Percentiles rank a stretch among this genome's conserved stretches.
These are phyloP conservation scores for Spergularia azorica DNA, from an alignment of 179 eudicot genomes.

Conservation along the genomic window DNA sequence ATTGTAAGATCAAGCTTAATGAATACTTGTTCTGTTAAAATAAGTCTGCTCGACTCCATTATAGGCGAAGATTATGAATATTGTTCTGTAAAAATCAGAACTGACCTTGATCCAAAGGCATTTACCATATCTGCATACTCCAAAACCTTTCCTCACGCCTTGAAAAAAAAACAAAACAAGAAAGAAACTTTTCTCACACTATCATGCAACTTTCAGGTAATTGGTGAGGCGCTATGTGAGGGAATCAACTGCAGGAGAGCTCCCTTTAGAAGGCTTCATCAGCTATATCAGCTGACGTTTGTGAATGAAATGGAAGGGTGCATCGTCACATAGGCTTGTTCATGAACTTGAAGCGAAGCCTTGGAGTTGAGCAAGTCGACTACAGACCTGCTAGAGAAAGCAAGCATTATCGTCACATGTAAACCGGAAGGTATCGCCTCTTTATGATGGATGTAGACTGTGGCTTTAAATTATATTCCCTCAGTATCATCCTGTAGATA, in stretches of 20 bases:
- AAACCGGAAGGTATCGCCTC: conserved; percentile 34
- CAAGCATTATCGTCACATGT: conserved; percentile 21
- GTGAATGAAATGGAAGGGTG: conserved; percentile 11
- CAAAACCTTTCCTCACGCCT: neutral
- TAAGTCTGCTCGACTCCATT: neutral
- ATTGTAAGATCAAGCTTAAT: neutral
- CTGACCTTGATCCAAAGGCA: too few species aligned
- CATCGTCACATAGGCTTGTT: conserved; percentile 2
- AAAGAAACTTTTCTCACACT: neutral
- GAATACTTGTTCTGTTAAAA: neutral
- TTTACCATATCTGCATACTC: too few species aligned
- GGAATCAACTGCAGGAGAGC: neutral
- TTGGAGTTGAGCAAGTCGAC: conserved; percentile 5
- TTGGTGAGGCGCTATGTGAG: conserved; percentile 17
- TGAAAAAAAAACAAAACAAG: neutral
- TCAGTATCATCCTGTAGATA: conserved; percentile 1
- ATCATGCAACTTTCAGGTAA: conserved; percentile 19
- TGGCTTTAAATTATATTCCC: conserved; percentile 1
- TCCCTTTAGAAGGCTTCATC: neutral
- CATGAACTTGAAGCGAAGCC: neutral
- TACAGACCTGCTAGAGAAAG: conserved; percentile 8
- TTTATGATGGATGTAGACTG: conserved; percentile 26
- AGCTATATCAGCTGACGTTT: neutral
- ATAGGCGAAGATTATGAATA: neutral
- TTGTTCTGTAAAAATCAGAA: too few species aligned